phyloP scores from a whole-genome alignment of 148 eudicot genomes.

The Chenopodium formosanum region DNA sequence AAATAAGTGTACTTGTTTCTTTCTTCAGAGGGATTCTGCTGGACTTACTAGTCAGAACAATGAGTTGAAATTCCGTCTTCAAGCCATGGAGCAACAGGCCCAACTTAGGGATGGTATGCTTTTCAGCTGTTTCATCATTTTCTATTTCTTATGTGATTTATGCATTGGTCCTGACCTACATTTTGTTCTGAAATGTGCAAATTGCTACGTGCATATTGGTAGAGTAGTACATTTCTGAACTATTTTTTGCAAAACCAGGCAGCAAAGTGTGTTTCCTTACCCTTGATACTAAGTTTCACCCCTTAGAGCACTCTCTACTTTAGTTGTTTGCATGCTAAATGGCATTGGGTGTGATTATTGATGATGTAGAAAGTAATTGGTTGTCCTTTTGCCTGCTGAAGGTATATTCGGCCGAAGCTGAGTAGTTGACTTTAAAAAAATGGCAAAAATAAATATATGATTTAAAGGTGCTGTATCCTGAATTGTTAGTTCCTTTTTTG shows the following conservation, averaged over 20 bases:
- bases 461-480: too few species aligned
- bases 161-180: not conserved
- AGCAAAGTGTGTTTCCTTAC: not conserved
- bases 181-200: not conserved
- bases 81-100: conserved; percentile 93
- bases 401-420: too few species aligned
- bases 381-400: too few species aligned
- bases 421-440: too few species aligned
- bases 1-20: not conserved
- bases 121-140: not conserved
- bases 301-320: too few species aligned
- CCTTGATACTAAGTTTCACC: not conserved
- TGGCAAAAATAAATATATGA: too few species aligned
- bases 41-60: conserved; percentile 70
- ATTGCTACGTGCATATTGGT: not conserved
- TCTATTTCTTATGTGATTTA: not conserved
- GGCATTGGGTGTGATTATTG: too few species aligned
- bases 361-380: too few species aligned
- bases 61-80: conserved; percentile 86
- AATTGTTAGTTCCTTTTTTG: too few species aligned
- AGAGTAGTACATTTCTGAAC: not conserved
- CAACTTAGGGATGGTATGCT: conserved; percentile 86
- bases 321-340: too few species aligned
- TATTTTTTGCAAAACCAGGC: not conserved
- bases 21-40: conserved; percentile 68